Percentiles rank a stretch among this genome's conserved stretches.
Conservation (phyloP, 345 rosid species). For the Mangifera indica region DNA sequence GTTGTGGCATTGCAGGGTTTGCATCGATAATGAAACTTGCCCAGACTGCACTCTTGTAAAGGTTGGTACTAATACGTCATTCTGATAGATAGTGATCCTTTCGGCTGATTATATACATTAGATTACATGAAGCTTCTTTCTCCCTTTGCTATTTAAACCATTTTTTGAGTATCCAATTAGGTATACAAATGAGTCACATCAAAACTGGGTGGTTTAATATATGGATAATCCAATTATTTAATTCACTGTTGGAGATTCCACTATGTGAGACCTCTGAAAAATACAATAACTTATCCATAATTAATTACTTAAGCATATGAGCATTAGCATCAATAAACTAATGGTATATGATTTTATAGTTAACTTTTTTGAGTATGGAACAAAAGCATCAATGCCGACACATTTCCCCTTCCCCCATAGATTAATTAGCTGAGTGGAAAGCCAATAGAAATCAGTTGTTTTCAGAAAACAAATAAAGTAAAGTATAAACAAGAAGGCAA, state of each 20-base stretch:
- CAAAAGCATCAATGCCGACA: background rate
- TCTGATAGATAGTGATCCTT: background rate
- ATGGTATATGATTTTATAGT: too few species aligned
- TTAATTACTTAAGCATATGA: background rate
- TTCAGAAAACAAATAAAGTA: background rate
- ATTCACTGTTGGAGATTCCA: constrained; percentile 12
- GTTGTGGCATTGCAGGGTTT: constrained; percentile 49
- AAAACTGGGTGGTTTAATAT: too few species aligned
- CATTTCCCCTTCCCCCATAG: constrained; percentile 3
- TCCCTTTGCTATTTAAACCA: too few species aligned
- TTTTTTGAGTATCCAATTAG: too few species aligned
- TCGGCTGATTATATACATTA: background rate
- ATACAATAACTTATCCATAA: background rate
- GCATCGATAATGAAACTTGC: constrained; percentile 75
- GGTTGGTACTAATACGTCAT: constrained; percentile 35
- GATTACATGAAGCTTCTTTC: background rate
- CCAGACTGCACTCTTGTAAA: constrained; percentile 81
- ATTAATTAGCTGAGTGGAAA: constrained; percentile 7
- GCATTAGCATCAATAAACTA: too few species aligned
- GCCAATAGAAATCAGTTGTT: constrained; percentile 15
- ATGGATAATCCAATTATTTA: background rate
- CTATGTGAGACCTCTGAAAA: background rate
- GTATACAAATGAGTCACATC: too few species aligned
- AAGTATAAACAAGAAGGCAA: background rate
- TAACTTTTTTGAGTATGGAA: background rate